A percentile compares a stretch with the other conserved stretches of the same genome.
Evolutionary conservation across 192 early-diverging fungal genomes (phyloP).

Genomic region (Backusella sp.): DNA sequence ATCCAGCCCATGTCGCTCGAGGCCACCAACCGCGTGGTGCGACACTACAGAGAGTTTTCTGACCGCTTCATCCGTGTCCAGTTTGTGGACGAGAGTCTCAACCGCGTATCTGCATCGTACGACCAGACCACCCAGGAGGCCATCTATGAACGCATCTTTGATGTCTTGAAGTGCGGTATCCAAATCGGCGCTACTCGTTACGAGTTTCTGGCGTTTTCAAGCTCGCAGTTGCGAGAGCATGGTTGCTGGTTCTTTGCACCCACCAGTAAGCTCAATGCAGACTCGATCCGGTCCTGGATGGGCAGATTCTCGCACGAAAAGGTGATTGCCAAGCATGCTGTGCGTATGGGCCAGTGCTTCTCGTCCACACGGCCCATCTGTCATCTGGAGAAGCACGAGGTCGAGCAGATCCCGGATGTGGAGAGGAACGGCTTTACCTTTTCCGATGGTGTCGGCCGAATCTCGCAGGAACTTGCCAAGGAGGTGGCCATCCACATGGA

Average conservation of each 20-base stretch:
- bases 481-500: constrained; percentile 39
- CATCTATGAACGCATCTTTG: constrained; percentile 53
- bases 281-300: constrained; percentile 64
- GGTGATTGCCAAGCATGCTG: constrained; percentile 67
- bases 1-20: constrained; percentile 64
- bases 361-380: constrained; percentile 60
- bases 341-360: constrained; percentile 74
- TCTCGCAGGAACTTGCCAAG: constrained; percentile 49
- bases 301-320: constrained; percentile 65
- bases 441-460: constrained; percentile 73
- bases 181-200: constrained; percentile 52
- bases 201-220: constrained; percentile 63
- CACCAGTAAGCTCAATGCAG: constrained; percentile 38
- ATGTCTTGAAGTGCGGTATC: constrained; percentile 48
- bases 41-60: constrained; percentile 46
- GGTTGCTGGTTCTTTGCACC: constrained; percentile 75
- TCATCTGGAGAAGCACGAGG: constrained; percentile 36
- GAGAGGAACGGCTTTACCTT: constrained; percentile 57
- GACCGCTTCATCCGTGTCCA: constrained; percentile 70
- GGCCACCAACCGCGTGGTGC: constrained; percentile 71
- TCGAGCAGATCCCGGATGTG: constrained; percentile 56
- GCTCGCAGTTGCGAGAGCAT: constrained; percentile 61
- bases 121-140: constrained; percentile 30
- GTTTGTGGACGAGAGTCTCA: constrained; percentile 63
- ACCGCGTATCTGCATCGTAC: constrained; percentile 33